Evolutionary conservation across 441 rosid species (phyloP).

Genomic region (Croton laevigatus): DNA sequence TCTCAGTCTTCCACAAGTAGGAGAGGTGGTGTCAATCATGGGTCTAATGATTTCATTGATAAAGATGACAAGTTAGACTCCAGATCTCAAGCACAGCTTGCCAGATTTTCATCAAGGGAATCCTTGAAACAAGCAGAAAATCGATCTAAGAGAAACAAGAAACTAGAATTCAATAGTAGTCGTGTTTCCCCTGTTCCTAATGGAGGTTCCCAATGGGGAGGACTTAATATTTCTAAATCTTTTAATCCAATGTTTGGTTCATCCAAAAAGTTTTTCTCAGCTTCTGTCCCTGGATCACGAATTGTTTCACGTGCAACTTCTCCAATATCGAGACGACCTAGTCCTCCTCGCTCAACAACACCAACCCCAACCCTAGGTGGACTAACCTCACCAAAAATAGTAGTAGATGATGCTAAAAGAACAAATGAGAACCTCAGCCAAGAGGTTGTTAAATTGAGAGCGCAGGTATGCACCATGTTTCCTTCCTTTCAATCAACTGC

Average conservation of each 20-base stretch:
- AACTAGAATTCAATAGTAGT: slow-evolving; percentile 77
- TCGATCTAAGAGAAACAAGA: slow-evolving; percentile 76
- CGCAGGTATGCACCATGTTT: slow-evolving; percentile 50
- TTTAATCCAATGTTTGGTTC: slow-evolving; percentile 83
- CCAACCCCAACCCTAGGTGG: slow-evolving; percentile 92
- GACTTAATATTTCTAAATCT: slow-evolving; percentile 68
- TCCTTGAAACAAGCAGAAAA: slow-evolving; percentile 68
- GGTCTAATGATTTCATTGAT: slow-evolving; percentile 48
- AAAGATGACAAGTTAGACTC: slow-evolving; percentile 79
- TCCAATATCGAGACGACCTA: slow-evolving; percentile 84
- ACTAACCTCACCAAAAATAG: slow-evolving; percentile 67
- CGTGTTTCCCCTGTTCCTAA: slow-evolving; percentile 88
- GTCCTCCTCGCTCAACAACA: slow-evolving; percentile 96
- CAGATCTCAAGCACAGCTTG: slow-evolving; percentile 68
- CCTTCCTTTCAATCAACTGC: slow-evolving; percentile 8
- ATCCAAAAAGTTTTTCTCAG: slow-evolving; percentile 92
- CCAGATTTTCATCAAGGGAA: slow-evolving; percentile 80
- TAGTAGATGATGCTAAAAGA: slow-evolving; percentile 68
- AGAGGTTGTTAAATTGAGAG: slow-evolving; percentile 80
- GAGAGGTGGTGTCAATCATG: slow-evolving; percentile 69
- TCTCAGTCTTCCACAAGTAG: slow-evolving; percentile 66
- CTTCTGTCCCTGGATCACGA: slow-evolving; percentile 98
- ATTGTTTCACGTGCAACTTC: slow-evolving; percentile 96
- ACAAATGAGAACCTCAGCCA: slow-evolving; percentile 69
- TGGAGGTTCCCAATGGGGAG: slow-evolving; percentile 82